Conservation (phyloP, 2,329 filamentous ascomycete genomes). For the Hypoxylon sp. region DNA sequence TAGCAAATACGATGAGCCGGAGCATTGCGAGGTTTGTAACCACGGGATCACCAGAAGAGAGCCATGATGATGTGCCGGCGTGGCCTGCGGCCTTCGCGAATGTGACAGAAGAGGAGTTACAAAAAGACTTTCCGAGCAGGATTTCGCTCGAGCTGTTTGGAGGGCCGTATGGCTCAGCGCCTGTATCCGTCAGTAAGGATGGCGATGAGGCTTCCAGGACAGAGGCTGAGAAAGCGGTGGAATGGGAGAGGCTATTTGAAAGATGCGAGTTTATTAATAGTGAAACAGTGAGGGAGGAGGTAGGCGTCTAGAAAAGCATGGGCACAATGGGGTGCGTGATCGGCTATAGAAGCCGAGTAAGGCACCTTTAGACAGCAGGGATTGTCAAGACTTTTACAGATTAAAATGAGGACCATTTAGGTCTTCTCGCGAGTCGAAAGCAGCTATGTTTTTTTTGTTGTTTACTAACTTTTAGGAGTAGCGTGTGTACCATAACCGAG, state of each 20-base stretch:
- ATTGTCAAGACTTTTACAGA: too few species aligned
- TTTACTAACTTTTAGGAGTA: too few species aligned
- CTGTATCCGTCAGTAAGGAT: conserved; percentile 17
- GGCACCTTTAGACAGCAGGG: too few species aligned
- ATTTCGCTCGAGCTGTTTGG: conserved; percentile 15
- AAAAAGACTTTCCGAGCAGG: conserved; percentile 17
- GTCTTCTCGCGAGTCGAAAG: too few species aligned
- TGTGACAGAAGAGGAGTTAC: conserved; percentile 14
- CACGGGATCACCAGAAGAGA: conserved; percentile 5
- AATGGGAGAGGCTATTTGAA: conserved; percentile 39
- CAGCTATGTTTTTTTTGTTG: too few species aligned
- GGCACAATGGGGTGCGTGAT: too few species aligned
- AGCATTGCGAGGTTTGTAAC: conserved; percentile 24
- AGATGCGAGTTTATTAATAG: conserved; percentile 41
- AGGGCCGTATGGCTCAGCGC: conserved; percentile 5
- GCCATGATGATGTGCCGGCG: not conserved
- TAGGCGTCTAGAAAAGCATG: conserved; percentile 8
- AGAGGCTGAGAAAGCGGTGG: conserved; percentile 24
- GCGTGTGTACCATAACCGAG: too few species aligned
- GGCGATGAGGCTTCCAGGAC: not conserved
- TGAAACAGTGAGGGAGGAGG: conserved; percentile 22
- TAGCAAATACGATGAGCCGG: conserved; percentile 19
- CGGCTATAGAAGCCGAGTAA: too few species aligned
- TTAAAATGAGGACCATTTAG: too few species aligned
- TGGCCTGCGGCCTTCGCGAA: conserved; percentile 26